Evolutionary conservation across 352 stramenopile genomes (phyloP), one percentile per base, ranked within the genome.

Genomic region (Phytophthora citricola): DNA sequence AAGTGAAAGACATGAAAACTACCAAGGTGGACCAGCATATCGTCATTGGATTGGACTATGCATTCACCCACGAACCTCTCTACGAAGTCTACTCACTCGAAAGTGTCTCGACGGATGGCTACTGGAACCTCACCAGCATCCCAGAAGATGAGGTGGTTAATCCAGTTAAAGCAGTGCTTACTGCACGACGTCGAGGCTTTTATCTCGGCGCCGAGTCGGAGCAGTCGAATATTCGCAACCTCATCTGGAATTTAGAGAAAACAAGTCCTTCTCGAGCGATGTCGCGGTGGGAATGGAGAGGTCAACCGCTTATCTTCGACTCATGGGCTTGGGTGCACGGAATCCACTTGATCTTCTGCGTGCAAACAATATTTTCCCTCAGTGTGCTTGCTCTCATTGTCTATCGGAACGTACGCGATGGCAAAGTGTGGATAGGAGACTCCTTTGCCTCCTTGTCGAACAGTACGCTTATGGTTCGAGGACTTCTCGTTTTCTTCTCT

Each of bases 311-410:
- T 0, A 66, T 83, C 26, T 53, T 67, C 17, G 69, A 88, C 46
- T 80, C 74, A 22, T 88, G 79, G 76, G 68, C 71, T 5, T 88
- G 76, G 79, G 74, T 85, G 2, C 74, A 88, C 24, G 32, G 66
- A 2, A 64, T 88, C 32, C 71, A 88, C 27, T 24, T 85, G 24
- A 51, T 83, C 22, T 74, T 85, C 36, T 74, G 46, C 3, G 38
- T 72, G 9, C 68, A 83, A 48, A 73, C 66, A 0, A 50, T 81
- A 12, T 63, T 76, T 2, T 78, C 73, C 17, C 34, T 83, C 7
- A 40, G 65, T n/a, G 47, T 85, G 2, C 46, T 84, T 9, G 9
- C 78, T 7, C 14, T 78, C 7, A 69, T 84, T 14, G 56, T 76
- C 2, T 69, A 64, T 31, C 72, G 71, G 34, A 78, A 83, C 27